Evolutionary conservation across 495 filamentous ascomycete genomes (phyloP).

Genomic region (Cladorrhinum samala): DNA sequence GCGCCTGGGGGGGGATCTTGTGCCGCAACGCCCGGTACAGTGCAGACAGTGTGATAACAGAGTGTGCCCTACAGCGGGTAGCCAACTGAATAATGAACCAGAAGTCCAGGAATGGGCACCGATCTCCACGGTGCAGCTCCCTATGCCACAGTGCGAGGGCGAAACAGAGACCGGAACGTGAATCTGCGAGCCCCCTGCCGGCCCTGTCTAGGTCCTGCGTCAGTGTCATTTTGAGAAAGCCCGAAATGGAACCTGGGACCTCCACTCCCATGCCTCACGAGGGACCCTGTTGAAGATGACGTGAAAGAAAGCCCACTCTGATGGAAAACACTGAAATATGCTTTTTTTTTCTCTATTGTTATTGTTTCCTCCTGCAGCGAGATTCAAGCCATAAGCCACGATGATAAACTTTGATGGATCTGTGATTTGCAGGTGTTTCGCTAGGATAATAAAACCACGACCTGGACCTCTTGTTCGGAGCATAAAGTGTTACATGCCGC

Average conservation of each 20-base stretch:
- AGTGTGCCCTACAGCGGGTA: no score
- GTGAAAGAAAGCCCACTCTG: no score
- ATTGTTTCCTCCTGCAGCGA: neutral
- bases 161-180: neutral
- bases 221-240: neutral
- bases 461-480: neutral
- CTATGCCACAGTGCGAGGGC: neutral
- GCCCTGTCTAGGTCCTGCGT: neutral
- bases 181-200: neutral
- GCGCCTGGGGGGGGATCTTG: neutral
- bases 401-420: no score
- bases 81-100: no score
- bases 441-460: conserved; percentile 1
- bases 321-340: no score
- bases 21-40: neutral
- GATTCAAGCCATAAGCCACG: no score
- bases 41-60: neutral
- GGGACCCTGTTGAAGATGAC: no score
- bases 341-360: neutral
- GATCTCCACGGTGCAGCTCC: no score
- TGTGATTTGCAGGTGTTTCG: neutral
- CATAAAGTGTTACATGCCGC: conserved; percentile 12
- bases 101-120: no score
- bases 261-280: no score
- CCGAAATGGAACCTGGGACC: no score